Evolutionary conservation across 2,329 filamentous ascomycete species (phyloP), one percentile per base, ranked within the genome.

Genomic region (Penicillium sp.): DNA sequence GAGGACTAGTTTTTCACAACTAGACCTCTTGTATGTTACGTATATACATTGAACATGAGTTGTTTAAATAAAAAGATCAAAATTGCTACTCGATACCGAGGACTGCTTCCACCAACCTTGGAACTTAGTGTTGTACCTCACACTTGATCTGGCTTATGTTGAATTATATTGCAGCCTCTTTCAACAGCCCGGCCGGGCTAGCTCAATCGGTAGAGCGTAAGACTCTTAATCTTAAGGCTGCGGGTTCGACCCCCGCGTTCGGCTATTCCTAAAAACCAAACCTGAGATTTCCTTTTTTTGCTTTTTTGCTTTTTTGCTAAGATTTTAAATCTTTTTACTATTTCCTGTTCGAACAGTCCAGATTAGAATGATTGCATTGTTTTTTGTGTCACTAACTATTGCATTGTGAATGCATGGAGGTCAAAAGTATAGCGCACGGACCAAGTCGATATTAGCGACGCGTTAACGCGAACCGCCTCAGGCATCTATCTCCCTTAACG

Each of bases 191-290:
- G 59, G 76, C 76, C 71, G 70, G 75, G 75, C 73, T 78, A 78
- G 77, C 77, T 79, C 77, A 79, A 79, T 79, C 76, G 77, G 70
- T 75, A 79, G 73, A 75, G 73, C 74, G 57, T 56, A 57, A 52
- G 51, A 45, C 51, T 59, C 53, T 58, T 62, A 61, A 66, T 62
- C 60, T 61, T 63, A 73, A 73, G 71, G 71, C 64, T 75, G 74
- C 70, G 73, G 72, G 73, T 75, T 75, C 73, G 69, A 76, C 68
- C 73, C 73, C 73, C 73, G 69, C 73, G 72, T 76, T 74, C 66
- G 73, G 72, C 72, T 75, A 59, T 66, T 66, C 60, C 62, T 67
- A 62, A 61, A 64, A 61, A 44, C n/a, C 31, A 44, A 44, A 25
- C 41, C 25, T 35, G 33, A 55, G 53, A 55, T 55, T 55, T 41